Conservation (phyloP, 768 basidiomycete species). For the Lactarius indigo region DNA sequence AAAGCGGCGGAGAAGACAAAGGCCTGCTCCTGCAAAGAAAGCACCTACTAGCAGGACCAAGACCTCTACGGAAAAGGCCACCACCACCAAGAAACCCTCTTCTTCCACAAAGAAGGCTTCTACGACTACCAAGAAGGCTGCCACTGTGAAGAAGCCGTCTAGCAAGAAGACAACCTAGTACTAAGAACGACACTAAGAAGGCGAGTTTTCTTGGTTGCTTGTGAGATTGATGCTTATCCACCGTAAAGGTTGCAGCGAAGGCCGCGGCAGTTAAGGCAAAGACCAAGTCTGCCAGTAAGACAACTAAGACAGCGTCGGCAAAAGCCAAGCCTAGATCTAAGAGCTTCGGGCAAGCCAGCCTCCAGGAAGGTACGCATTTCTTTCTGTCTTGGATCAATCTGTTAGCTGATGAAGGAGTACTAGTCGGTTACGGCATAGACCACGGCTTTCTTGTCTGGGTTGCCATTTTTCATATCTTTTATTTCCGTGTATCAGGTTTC, state of each 20-base stretch:
- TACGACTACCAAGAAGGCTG: slow-evolving; percentile 33
- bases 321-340: slow-evolving; percentile 23
- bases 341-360: slow-evolving; percentile 8
- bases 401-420: not conserved
- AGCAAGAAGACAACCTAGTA: slow-evolving; percentile 26
- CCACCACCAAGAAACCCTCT: slow-evolving; percentile 33
- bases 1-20: slow-evolving; percentile 30
- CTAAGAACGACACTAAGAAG: slow-evolving; percentile 36
- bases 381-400: not conserved
- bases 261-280: slow-evolving; percentile 19
- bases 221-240: not conserved
- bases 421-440: slow-evolving; percentile 17
- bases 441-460: not conserved
- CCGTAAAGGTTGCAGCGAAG: slow-evolving; percentile 21
- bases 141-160: slow-evolving; percentile 35
- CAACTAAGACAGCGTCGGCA: slow-evolving; percentile 11
- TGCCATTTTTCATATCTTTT: slow-evolving; percentile 17
- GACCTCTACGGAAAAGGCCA: slow-evolving; percentile 33
- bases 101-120: slow-evolving; percentile 37
- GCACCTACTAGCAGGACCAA: slow-evolving; percentile 31
- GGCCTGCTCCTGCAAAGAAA: slow-evolving; percentile 37
- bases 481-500: slow-evolving; percentile 23
- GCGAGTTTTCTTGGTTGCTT: slow-evolving; percentile 23
- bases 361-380: slow-evolving; percentile 14
- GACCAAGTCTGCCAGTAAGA: slow-evolving; percentile 16